These are phyloP conservation scores for Cadophora sp. DNA, from an alignment of 2,329 filamentous ascomycete genomes.

Conservation along the genomic window DNA sequence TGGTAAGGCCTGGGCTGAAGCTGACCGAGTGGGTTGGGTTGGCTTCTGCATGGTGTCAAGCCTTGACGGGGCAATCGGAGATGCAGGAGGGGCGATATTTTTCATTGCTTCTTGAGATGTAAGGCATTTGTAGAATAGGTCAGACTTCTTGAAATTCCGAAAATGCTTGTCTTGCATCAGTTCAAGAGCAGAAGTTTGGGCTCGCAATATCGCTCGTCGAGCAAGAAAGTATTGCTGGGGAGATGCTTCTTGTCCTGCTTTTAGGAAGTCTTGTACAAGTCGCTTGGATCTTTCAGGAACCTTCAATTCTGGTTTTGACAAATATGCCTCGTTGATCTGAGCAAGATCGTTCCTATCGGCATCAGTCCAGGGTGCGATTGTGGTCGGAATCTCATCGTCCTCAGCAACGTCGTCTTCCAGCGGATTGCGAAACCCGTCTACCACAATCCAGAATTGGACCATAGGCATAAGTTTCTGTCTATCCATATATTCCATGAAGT, in stretches of 20 bases:
- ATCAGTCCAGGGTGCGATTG: conserved; percentile 75
- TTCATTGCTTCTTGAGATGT: conserved; percentile 79
- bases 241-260: conserved; percentile 77
- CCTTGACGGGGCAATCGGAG: conserved; percentile 41
- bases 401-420: conserved; percentile 86
- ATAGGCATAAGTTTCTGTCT: conserved; percentile 83
- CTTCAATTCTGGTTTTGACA: conserved; percentile 81
- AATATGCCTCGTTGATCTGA: conserved; percentile 90
- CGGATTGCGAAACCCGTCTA: conserved; percentile 94
- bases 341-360: conserved; percentile 87
- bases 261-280: conserved; percentile 78
- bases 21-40: conserved; percentile 31
- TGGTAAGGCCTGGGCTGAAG: conserved; percentile 45
- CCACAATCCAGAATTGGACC: conserved; percentile 98
- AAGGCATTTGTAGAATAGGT: conserved; percentile 95
- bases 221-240: conserved; percentile 84
- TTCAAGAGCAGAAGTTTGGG: conserved; percentile 84
- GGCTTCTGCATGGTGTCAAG: conserved; percentile 46
- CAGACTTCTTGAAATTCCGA: conserved; percentile 86
- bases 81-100: conserved; percentile 29
- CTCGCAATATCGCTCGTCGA: conserved; percentile 78
- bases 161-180: conserved; percentile 84
- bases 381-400: conserved; percentile 61
- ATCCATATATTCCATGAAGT: conserved; percentile 99
- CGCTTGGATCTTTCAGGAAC: conserved; percentile 73